A percentile compares a stretch with the other conserved stretches of the same genome.
These are phyloP conservation scores for Dendrothele bispora DNA, from an alignment of 768 basidiomycete genomes.

Conservation along the genomic window DNA sequence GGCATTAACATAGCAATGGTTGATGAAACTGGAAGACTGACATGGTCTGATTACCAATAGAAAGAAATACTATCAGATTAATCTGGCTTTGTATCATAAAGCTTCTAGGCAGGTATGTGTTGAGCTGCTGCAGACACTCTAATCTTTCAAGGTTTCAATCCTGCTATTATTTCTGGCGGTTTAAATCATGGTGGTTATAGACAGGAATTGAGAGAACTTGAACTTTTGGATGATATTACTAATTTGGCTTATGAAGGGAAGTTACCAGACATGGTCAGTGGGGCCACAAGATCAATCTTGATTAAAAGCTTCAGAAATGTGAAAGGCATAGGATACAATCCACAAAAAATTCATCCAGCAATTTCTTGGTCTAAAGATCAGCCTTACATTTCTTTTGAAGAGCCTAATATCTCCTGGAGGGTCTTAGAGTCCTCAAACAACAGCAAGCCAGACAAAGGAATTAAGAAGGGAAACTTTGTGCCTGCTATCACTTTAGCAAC, in stretches of 20 bases:
- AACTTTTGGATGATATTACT: constrained; percentile 1
- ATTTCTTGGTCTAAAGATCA: not conserved
- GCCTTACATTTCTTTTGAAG: too few species aligned
- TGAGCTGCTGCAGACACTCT: constrained; percentile 26
- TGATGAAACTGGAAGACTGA: too few species aligned
- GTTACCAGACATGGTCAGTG: not conserved
- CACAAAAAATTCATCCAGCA: not conserved
- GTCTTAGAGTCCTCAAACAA: too few species aligned
- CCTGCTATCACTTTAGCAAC: too few species aligned
- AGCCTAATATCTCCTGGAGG: too few species aligned
- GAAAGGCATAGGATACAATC: not conserved
- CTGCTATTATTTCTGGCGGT: constrained; percentile 21
- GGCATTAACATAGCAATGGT: too few species aligned
- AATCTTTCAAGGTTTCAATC: constrained; percentile 26
- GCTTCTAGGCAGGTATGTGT: too few species aligned
- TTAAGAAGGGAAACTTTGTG: too few species aligned
- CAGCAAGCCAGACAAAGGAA: too few species aligned
- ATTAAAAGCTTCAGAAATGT: not conserved
- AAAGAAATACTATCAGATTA: too few species aligned
- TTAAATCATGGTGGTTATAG: not conserved
- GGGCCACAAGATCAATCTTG: not conserved
- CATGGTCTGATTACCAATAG: too few species aligned
- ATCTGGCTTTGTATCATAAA: too few species aligned
- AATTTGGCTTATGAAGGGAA: not conserved
- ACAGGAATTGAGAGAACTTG: not conserved